Base-by-base conservation (phyloP, 345 rosid genomes). In the Eucalyptus polybractea region DNA sequence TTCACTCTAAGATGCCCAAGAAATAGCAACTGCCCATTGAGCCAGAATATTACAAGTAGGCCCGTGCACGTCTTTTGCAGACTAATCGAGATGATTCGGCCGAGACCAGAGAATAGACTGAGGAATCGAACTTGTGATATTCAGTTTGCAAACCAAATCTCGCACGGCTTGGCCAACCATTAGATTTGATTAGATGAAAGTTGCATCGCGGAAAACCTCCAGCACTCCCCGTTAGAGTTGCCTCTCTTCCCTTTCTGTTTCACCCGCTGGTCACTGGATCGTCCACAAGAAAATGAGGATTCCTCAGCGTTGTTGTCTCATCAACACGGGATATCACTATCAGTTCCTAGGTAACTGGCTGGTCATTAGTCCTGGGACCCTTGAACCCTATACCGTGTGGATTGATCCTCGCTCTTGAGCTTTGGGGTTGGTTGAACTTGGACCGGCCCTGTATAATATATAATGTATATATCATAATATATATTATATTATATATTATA, bases 301-400 rank as follows among this genome's bases (percentile, higher is more conserved):
- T 58, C 65, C n/a, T 58, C 65, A 58, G 72, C 72, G 72, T 29
- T 14, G 9, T 62, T 62, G 19, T n/a, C 72, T 29, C 31, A 13
- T 3, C 72, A 62, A 29, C 72, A 29, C 16, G 31, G 72, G 72
- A 62, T 4, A 13, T 62, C 69, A 49, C 50, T 11, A 11, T 49
- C 14, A 0, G 56, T 3, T 17, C 54, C 22, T 17, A 51, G 22
- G 56, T 0, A 7, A 17, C 4, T 51, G 54, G 2, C 22, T 4
- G 9, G 4, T 51, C 22, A 17, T 51, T 51, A 17, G 56, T 51
- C 56, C 17, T 17, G 22, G 56, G 56, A 51, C 22, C 56, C 56
- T 17, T 17, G 22, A 51, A 51, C 1, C 22, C 3, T 17, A 0
- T 0, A 17, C 56, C 0, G 0, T 17, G 8, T 0, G 4, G 56